Percentiles rank a stretch among this genome's conserved stretches.
phyloP scores from a whole-genome alignment of 192 early-diverging fungal species.

The Coemansia sp. region DNA sequence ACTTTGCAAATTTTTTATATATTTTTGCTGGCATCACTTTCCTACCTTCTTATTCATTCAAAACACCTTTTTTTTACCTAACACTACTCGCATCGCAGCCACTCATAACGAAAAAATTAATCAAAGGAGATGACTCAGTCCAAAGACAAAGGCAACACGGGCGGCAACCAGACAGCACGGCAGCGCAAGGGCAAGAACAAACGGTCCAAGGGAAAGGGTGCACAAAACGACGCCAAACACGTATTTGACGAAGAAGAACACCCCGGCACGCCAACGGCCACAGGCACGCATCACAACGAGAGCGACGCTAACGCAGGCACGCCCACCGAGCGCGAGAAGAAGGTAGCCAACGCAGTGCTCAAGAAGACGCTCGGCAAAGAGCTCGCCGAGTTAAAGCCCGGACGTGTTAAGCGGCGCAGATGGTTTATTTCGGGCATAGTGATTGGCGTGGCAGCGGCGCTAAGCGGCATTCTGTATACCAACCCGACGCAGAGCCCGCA shows the following conservation, averaged over 20 bases:
- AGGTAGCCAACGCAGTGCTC: conserved; percentile 5
- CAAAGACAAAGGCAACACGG: not conserved
- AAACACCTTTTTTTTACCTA: too few relatives aligned
- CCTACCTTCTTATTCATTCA: not conserved
- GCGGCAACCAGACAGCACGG: too few relatives aligned
- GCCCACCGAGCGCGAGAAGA: conserved; percentile 7
- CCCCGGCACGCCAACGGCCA: not conserved
- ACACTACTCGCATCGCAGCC: too few relatives aligned
- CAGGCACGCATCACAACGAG: too few relatives aligned
- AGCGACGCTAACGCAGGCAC: conserved; percentile 9
- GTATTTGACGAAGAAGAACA: not conserved
- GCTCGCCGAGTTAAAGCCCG: conserved; percentile 5
- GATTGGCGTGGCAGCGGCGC: conserved; percentile 55
- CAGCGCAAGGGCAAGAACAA: not conserved
- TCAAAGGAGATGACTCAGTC: not conserved
- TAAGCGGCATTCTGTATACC: conserved; percentile 38
- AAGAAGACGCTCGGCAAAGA: conserved; percentile 3
- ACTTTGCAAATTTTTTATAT: too few relatives aligned
- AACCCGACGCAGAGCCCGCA: conserved; percentile 49
- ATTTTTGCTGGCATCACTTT: not conserved
- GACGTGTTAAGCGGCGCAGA: conserved; percentile 34
- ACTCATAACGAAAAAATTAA: too few relatives aligned
- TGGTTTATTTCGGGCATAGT: conserved; percentile 60
- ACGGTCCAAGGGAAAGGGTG: not conserved
- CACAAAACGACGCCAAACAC: not conserved